phyloP scores from a whole-genome alignment of 495 filamentous ascomycete genomes.

The Xylaria curta region DNA sequence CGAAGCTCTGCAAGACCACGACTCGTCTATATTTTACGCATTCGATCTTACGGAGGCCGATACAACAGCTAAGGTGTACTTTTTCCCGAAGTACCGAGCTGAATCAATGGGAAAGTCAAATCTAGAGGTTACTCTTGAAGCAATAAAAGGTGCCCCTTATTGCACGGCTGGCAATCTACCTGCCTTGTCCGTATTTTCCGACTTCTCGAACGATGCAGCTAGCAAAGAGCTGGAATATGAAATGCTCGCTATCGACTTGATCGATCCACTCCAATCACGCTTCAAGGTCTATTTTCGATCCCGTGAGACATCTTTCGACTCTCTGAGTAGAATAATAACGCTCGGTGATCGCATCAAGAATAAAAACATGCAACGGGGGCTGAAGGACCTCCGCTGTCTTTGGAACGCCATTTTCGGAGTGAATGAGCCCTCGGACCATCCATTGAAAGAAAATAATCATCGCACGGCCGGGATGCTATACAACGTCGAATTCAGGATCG shows the following conservation, averaged over 20 bases:
- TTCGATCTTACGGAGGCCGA: conserved; percentile 38
- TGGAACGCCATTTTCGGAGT: conserved; percentile 29
- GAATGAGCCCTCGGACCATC: background rate
- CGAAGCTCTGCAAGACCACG: conserved; percentile 19
- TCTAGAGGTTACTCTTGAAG: conserved; percentile 31
- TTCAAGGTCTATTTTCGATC: conserved; percentile 47
- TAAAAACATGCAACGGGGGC: conserved; percentile 10
- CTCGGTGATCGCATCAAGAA: conserved; percentile 32
- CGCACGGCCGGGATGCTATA: conserved; percentile 48
- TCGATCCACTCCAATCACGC: conserved; percentile 37
- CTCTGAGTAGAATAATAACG: conserved; percentile 40
- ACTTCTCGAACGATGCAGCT: conserved; percentile 15
- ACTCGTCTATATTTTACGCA: conserved; percentile 37
- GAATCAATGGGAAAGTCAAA: conserved; percentile 23
- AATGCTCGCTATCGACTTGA: conserved; percentile 45
- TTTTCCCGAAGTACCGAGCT: conserved; percentile 38
- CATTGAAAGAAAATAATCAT: conserved; percentile 31
- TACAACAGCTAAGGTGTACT: conserved; percentile 38
- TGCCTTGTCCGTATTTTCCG: conserved; percentile 23
- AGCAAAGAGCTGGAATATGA: conserved; percentile 31
- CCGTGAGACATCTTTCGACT: conserved; percentile 37
- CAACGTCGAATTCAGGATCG: conserved; percentile 42
- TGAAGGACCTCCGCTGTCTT: conserved; percentile 29
- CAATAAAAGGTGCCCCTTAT: conserved; percentile 30
- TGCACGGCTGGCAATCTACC: conserved; percentile 19